Conservation (phyloP, 1,284 basidiomycete genomes). For the Thecaphora thlaspeos region DNA sequence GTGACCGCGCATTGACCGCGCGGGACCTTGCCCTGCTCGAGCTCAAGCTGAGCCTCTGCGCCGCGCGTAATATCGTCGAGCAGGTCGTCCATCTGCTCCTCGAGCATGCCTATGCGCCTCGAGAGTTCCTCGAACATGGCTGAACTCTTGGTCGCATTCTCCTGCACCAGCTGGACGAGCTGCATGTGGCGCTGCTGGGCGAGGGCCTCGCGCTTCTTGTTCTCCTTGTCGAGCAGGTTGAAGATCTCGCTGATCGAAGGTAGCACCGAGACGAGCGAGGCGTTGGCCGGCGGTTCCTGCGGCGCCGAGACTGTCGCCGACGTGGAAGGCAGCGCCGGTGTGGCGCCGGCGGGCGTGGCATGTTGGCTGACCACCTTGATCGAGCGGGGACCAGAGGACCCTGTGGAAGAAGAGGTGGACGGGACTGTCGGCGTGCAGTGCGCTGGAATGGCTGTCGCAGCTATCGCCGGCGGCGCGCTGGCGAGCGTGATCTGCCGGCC, state of each 20-base stretch:
- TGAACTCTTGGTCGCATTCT: background rate
- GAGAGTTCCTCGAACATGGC: background rate
- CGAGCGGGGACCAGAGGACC: too few species aligned
- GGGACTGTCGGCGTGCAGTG: conserved; percentile 3
- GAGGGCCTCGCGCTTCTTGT: conserved; percentile 5
- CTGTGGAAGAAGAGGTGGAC: too few species aligned
- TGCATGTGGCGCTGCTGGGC: background rate
- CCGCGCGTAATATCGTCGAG: conserved; percentile 18
- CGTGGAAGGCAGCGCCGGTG: too few species aligned
- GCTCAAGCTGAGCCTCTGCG: conserved; percentile 14
- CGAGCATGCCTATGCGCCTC: background rate
- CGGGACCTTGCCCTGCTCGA: background rate
- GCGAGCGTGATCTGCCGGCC: conserved; percentile 1
- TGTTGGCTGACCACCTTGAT: too few species aligned
- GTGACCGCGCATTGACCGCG: background rate
- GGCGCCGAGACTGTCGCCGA: too few species aligned
- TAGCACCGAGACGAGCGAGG: background rate
- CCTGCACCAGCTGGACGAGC: conserved; percentile 3
- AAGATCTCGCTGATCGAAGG: conserved; percentile 19
- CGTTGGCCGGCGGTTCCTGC: background rate
- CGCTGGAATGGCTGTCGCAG: conserved; percentile 1
- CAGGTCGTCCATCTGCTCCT: conserved; percentile 9
- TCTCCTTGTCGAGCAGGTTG: conserved; percentile 16
- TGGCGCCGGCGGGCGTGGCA: too few species aligned
- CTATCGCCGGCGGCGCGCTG: background rate